phyloP scores from a whole-genome alignment of 176 grass and related monocot species.

The Puccinellia tenuiflora region DNA sequence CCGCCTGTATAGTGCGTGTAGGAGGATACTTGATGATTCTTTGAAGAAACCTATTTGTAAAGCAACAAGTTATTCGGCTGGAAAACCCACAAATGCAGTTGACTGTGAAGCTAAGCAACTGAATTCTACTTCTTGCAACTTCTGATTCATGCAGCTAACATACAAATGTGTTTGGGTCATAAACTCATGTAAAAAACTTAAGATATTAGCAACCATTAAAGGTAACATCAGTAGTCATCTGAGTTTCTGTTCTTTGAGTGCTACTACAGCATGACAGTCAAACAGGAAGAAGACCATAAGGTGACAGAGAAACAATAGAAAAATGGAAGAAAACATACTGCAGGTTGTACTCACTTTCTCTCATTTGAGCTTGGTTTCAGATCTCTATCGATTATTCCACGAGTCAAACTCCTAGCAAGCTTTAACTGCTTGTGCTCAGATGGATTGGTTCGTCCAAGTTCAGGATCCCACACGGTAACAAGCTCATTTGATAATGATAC shows the following conservation, averaged over 20 bases:
- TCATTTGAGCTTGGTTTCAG: slow-evolving; percentile 89
- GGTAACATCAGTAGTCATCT: neutral
- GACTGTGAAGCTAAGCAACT: neutral
- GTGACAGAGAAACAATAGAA: neutral
- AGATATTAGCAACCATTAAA: neutral
- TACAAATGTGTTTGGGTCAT: neutral
- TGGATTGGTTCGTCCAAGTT: slow-evolving; percentile 87
- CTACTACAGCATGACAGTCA: neutral
- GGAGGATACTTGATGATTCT: slow-evolving; percentile 85
- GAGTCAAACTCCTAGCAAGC: slow-evolving; percentile 91
- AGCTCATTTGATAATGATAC: slow-evolving; percentile 77
- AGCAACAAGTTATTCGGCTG: slow-evolving; percentile 20
- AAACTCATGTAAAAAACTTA: neutral
- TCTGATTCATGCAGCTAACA: slow-evolving; percentile 7
- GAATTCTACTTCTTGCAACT: neutral
- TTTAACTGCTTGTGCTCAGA: slow-evolving; percentile 98
- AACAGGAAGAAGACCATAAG: slow-evolving; percentile 1
- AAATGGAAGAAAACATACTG: slow-evolving; percentile 11
- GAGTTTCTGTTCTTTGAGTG: neutral
- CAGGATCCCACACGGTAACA: slow-evolving; percentile 93
- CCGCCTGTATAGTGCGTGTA: slow-evolving; percentile 63
- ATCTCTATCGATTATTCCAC: slow-evolving; percentile 93
- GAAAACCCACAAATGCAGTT: neutral
- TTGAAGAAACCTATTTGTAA: slow-evolving; percentile 56
- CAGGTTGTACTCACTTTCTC: slow-evolving; percentile 59